These are phyloP conservation scores for Exophiala viscosa DNA, from an alignment of 2,329 filamentous ascomycete species.

Conservation along the genomic window DNA sequence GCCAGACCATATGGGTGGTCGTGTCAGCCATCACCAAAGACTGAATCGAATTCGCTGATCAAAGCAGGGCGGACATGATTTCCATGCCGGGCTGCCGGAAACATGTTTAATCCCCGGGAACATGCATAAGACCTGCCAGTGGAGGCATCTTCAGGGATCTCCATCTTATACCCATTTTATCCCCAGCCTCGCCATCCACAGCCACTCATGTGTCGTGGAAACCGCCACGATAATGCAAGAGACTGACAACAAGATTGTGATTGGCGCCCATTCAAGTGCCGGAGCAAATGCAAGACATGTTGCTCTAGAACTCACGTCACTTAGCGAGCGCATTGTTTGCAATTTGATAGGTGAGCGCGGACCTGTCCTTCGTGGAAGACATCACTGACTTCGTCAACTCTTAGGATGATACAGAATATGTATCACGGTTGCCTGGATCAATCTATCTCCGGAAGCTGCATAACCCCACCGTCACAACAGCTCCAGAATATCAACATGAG, in stretches of 20 bases:
- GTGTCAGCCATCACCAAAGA: neutral
- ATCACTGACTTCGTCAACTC: too few relatives aligned
- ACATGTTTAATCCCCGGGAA: constrained; percentile 3
- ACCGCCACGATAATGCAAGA: constrained; percentile 11
- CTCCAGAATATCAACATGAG: too few relatives aligned
- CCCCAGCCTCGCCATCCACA: neutral
- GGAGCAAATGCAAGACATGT: too few relatives aligned
- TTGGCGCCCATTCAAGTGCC: neutral
- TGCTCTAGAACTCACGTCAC: too few relatives aligned
- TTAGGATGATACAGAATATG: too few relatives aligned
- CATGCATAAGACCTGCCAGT: neutral
- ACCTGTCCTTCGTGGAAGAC: too few relatives aligned
- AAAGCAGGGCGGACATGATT: neutral
- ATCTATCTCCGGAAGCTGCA: constrained; percentile 1
- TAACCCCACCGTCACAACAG: too few relatives aligned
- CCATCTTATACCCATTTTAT: too few relatives aligned
- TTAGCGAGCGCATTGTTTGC: too few relatives aligned
- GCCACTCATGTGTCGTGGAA: neutral
- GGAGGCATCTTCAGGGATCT: neutral
- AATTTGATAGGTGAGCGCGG: too few relatives aligned
- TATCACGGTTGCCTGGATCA: too few relatives aligned
- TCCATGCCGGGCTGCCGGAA: neutral
- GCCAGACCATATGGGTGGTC: neutral
- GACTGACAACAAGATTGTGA: constrained; percentile 3
- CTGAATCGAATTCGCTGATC: neutral